phyloP scores from a whole-genome alignment of 495 filamentous ascomycete species.

The Parmelia sp. region DNA sequence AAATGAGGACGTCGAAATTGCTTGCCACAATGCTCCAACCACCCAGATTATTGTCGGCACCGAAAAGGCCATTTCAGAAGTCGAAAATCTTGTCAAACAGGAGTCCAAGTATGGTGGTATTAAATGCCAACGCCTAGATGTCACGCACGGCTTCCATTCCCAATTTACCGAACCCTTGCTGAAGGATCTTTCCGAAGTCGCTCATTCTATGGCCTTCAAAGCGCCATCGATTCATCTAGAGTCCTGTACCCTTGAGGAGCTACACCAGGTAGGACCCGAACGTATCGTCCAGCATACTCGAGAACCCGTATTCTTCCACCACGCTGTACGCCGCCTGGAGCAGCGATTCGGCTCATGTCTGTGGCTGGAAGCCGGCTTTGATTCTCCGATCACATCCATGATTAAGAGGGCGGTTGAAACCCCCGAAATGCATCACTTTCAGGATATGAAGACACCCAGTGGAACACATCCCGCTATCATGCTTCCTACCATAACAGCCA shows the following conservation, averaged over 20 bases:
- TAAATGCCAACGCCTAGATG: constrained; percentile 27
- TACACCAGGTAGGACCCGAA: neutral
- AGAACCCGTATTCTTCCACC: constrained; percentile 45
- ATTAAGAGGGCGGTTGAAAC: constrained; percentile 30
- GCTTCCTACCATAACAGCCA: constrained; percentile 38
- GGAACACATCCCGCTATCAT: constrained; percentile 37
- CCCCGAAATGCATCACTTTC: constrained; percentile 10
- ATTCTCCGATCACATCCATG: constrained; percentile 43
- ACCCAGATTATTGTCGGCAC: constrained; percentile 33
- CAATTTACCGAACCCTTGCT: constrained; percentile 35
- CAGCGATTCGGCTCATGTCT: constrained; percentile 31
- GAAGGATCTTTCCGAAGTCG: constrained; percentile 25
- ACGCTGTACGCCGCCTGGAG: constrained; percentile 42
- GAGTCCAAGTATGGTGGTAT: constrained; percentile 17
- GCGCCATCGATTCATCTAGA: constrained; percentile 32
- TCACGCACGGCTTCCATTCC: constrained; percentile 43
- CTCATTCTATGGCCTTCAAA: constrained; percentile 24
- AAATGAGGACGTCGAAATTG: constrained; percentile 29
- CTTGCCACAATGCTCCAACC: constrained; percentile 36
- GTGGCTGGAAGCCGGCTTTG: constrained; percentile 49
- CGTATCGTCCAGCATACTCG: constrained; percentile 41
- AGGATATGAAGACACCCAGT: constrained; percentile 33
- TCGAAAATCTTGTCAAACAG: constrained; percentile 16
- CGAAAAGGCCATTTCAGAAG: constrained; percentile 20
- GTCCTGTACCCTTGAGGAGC: constrained; percentile 23